Base-by-base conservation (phyloP, 108 stramenopile species). In the Chaetoceros muelleri region DNA sequence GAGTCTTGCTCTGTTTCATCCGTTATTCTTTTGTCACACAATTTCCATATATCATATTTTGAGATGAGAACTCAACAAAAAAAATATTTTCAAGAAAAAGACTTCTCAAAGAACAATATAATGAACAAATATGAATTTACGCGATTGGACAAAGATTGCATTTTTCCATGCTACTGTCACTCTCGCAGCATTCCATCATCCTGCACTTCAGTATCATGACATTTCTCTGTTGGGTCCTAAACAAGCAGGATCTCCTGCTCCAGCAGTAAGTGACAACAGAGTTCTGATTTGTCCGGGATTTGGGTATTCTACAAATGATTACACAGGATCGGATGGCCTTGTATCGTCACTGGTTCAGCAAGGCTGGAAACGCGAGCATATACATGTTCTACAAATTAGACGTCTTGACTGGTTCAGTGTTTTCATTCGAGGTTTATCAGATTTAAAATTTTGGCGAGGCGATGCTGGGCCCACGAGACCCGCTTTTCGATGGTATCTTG, bases 361-460 rank as follows among this genome's bases (percentile, higher is more conserved):
- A 26, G 82, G 88, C 48, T 86, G 67, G 45, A 50, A 57, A 25
- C 62, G 69, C 17, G 79, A 71, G 26, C 59, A 70, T 19, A 83
- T 90, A 48, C 51, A 62, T 24, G 81, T 83, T 0, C 49, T 95
- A 17, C 87, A 85, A 0, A 69, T 95, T 24, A 24, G 79, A 60
- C 75, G 94, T 29, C 57, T 51, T 54, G 94, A 95, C 26, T 95
- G 94, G 94, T 22, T 93, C 1, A 69, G 80, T 26, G 94, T 95
- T 0, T 83, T 77, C 26, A 58, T n/a, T 23, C 61, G 75, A 8
- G 88, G 88, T 31, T 21, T 81, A 24, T 70, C 89, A 28, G 77
- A 90, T 53, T 46, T 76, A 28, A 64, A 79, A 45, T 95, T 95
- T 71, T 95, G 81, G 61, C 52, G 56, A 7, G 74, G 72, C 0